Percentiles rank a stretch among this genome's conserved stretches.
Conservation (phyloP, 441 rosid species). For the Raphanus hybrid region DNA sequence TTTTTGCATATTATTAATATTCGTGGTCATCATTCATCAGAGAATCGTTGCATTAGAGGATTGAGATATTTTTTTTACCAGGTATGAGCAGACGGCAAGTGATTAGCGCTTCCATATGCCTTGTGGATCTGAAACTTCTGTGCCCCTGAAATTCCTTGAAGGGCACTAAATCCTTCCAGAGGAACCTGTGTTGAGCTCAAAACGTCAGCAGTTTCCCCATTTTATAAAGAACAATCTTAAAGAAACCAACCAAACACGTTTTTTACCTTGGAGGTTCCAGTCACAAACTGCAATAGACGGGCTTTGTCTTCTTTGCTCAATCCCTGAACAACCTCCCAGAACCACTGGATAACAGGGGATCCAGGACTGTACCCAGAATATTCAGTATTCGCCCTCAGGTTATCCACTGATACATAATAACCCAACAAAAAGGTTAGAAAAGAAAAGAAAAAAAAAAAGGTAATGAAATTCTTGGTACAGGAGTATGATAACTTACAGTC, state of each 20-base stretch:
- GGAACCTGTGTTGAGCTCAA: slow-evolving; percentile 65
- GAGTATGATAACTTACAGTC: slow-evolving; percentile 61
- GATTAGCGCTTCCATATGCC: slow-evolving; percentile 92
- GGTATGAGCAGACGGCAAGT: slow-evolving; percentile 96
- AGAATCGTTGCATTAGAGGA: neutral
- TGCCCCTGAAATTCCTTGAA: slow-evolving; percentile 94
- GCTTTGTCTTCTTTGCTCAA: slow-evolving; percentile 98
- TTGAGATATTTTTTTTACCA: slow-evolving; percentile 50
- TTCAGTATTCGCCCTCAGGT: slow-evolving; percentile 90
- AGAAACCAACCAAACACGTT: neutral
- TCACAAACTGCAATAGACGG: slow-evolving; percentile 92
- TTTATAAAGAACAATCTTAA: neutral
- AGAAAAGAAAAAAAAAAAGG: neutral
- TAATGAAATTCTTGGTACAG: neutral
- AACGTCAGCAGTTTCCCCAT: neutral
- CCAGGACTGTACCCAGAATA: slow-evolving; percentile 94
- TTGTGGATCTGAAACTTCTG: slow-evolving; percentile 99
- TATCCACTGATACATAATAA: slow-evolving; percentile 68
- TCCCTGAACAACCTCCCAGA: slow-evolving; percentile 97
- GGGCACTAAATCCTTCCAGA: slow-evolving; percentile 93
- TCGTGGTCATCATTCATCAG: neutral
- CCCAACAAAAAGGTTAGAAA: slow-evolving; percentile 17
- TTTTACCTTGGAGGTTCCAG: slow-evolving; percentile 95
- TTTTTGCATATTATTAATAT: neutral
- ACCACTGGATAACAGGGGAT: slow-evolving; percentile 91